phyloP scores from a whole-genome alignment of 2,329 filamentous ascomycete genomes.

The Didymellaceae sp. region DNA sequence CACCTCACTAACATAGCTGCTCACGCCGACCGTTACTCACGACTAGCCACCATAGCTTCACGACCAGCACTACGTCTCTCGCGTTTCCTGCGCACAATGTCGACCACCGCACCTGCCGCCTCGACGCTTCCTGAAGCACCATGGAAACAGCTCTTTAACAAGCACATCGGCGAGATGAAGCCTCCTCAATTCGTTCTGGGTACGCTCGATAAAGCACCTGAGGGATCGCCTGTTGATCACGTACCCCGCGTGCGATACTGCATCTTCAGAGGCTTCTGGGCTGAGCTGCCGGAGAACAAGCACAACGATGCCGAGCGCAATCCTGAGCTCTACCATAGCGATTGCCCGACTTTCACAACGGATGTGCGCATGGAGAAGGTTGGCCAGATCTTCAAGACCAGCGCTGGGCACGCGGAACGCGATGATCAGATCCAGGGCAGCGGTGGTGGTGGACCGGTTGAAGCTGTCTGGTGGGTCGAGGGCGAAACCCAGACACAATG shows the following conservation, averaged over 20 bases:
- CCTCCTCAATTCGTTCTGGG: slow-evolving; percentile 59
- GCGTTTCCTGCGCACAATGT: slow-evolving; percentile 54
- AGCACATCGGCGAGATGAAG: slow-evolving; percentile 57
- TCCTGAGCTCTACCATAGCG: slow-evolving; percentile 72
- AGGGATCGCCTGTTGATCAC: slow-evolving; percentile 50
- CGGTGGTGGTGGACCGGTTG: slow-evolving; percentile 73
- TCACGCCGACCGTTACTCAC: too few relatives aligned
- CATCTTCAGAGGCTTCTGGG: slow-evolving; percentile 86
- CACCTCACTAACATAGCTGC: too few relatives aligned
- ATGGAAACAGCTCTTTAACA: slow-evolving; percentile 59
- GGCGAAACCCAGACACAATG: slow-evolving; percentile 77
- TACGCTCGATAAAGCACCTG: slow-evolving; percentile 55
- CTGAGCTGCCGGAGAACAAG: slow-evolving; percentile 71
- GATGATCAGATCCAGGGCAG: slow-evolving; percentile 55
- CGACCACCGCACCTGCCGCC: slow-evolving; percentile 51
- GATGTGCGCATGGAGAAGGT: slow-evolving; percentile 88
- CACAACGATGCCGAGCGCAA: slow-evolving; percentile 77
- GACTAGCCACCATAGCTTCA: slow-evolving; percentile 50
- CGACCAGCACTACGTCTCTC: slow-evolving; percentile 42
- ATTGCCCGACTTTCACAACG: slow-evolving; percentile 83
- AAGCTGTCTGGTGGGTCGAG: slow-evolving; percentile 82
- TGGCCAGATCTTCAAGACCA: slow-evolving; percentile 68
- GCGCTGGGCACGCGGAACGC: slow-evolving; percentile 54
- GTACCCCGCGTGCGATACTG: slow-evolving; percentile 74
- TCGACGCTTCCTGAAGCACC: slow-evolving; percentile 53